These are phyloP conservation scores for Tilletia walkeri DNA, from an alignment of 1,284 basidiomycete genomes.

Conservation along the genomic window DNA sequence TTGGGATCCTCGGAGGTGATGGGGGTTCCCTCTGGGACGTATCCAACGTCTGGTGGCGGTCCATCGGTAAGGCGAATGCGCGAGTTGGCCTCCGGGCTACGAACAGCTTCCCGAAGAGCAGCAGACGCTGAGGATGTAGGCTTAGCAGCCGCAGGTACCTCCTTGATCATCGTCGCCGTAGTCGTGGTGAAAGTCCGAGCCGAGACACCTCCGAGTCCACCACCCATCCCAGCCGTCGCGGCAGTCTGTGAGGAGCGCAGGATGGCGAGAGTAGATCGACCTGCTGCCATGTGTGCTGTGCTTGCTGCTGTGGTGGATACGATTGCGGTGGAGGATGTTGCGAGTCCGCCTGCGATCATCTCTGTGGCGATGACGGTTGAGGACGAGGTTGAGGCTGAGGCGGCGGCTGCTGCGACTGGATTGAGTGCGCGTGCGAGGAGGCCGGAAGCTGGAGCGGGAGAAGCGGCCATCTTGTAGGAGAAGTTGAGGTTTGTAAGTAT, in stretches of 20 bases:
- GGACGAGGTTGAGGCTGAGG: neutral
- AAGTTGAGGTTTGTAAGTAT: neutral
- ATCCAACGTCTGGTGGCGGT: slow-evolving; percentile 27
- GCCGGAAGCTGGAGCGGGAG: neutral
- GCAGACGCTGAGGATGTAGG: neutral
- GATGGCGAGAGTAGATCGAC: neutral
- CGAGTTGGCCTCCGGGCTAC: neutral
- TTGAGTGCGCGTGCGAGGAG: slow-evolving; percentile 1
- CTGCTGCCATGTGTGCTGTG: neutral
- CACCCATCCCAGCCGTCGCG: neutral
- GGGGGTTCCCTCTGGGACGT: slow-evolving; percentile 36
- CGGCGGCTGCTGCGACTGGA: neutral
- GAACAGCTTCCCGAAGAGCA: slow-evolving; percentile 4
- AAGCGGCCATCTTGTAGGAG: neutral
- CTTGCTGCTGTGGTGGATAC: no score
- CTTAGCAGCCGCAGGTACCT: neutral
- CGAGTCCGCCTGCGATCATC: neutral
- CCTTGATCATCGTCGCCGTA: neutral
- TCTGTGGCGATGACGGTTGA: neutral
- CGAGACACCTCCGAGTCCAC: neutral
- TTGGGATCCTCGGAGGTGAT: slow-evolving; percentile 31
- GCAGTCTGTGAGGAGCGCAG: neutral
- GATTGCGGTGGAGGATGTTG: neutral
- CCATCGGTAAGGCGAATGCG: slow-evolving; percentile 1
- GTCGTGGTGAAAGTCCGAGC: slow-evolving; percentile 2